Base-by-base conservation (phyloP, 768 basidiomycete genomes). In the Cubamyces sp. region DNA sequence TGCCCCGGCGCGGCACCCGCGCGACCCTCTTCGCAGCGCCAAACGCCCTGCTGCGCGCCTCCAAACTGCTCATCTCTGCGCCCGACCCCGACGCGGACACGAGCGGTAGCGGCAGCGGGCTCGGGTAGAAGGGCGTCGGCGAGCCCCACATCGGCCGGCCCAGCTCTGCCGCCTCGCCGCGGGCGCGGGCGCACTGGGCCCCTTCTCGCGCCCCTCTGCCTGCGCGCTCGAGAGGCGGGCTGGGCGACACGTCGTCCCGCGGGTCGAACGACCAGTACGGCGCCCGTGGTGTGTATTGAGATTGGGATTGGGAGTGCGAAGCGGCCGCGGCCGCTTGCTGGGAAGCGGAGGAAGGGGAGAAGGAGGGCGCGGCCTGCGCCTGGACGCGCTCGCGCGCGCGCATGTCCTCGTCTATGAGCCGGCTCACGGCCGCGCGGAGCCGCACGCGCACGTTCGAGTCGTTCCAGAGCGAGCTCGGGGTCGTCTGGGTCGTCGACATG, bases 101-200 rank as follows among this genome's bases (percentile, higher is more conserved):
- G 4, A 16, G 34, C 52, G 65, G 68, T 40, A 68, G 60, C 45
- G 68, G 65, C 52, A 68, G 55, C 51, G 50, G 54, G 37, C 68
- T 68, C 26, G 68, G 68, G 34, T 25, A 23, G 61, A 68, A 68
- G n/a, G 65, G 65, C 41, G 26, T 56, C 25, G 65, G 53, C 51
- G 68, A 68, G 30, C 68, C 68, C 60, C 65, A 66, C 51, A 61
- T 53, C 57, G 51, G 48, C 47, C 23, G 67, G 49, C 57, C 59
- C 49, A 39, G 48, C n/a, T 50, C 30, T n/a, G 45, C 52, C 28
- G 21, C 46, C 16, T 18, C 60, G 43, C 23, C 51, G 11, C 14
- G 15, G 48, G 18, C 48, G 25, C 25, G 48, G 16, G n/a, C 23
- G 57, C 49, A 21, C 59, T 51, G 58, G 39, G 26, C 21, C 18